Conservation (phyloP, 495 filamentous ascomycete species). For the Penicillium coprophilum region DNA sequence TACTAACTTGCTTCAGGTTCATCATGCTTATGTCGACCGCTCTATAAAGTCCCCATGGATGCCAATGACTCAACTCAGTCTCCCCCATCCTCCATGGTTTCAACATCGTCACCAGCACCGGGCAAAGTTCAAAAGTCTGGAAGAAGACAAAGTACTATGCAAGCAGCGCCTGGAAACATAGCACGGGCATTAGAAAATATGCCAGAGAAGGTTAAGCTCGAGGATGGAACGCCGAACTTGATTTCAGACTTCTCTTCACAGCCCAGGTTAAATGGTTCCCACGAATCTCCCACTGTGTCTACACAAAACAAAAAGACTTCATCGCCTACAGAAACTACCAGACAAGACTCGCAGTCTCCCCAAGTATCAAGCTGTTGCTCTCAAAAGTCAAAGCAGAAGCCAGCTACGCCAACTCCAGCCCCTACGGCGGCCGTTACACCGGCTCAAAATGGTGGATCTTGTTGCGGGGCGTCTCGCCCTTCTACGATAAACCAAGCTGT, state of each 20-base stretch:
- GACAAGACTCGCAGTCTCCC: slow-evolving; percentile 1
- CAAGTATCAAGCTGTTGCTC: slow-evolving; percentile 31
- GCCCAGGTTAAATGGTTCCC: slow-evolving; percentile 9
- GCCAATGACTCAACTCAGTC: slow-evolving; percentile 20
- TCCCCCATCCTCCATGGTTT: slow-evolving; percentile 11
- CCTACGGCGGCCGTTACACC: slow-evolving; percentile 17
- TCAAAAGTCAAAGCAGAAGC: slow-evolving; percentile 27
- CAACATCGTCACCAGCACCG: slow-evolving; percentile 17
- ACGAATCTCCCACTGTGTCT: background rate
- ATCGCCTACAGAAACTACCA: background rate
- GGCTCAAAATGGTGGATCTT: slow-evolving; percentile 27
- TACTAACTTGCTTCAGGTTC: slow-evolving; percentile 27
- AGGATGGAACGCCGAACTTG: slow-evolving; percentile 20
- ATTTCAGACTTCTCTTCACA: slow-evolving; percentile 12
- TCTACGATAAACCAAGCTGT: background rate
- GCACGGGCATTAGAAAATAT: slow-evolving; percentile 29
- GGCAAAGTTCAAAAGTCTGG: slow-evolving; percentile 32
- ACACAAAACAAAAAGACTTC: background rate
- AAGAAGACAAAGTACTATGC: slow-evolving; percentile 28
- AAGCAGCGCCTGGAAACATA: slow-evolving; percentile 31
- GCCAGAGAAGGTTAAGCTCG: slow-evolving; percentile 24
- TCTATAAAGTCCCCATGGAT: slow-evolving; percentile 38
- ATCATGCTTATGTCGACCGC: slow-evolving; percentile 42
- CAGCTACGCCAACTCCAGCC: slow-evolving; percentile 9
- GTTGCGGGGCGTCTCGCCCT: slow-evolving; percentile 30